phyloP scores from a whole-genome alignment of 495 filamentous ascomycete genomes.

The Margaritispora aquatica region DNA sequence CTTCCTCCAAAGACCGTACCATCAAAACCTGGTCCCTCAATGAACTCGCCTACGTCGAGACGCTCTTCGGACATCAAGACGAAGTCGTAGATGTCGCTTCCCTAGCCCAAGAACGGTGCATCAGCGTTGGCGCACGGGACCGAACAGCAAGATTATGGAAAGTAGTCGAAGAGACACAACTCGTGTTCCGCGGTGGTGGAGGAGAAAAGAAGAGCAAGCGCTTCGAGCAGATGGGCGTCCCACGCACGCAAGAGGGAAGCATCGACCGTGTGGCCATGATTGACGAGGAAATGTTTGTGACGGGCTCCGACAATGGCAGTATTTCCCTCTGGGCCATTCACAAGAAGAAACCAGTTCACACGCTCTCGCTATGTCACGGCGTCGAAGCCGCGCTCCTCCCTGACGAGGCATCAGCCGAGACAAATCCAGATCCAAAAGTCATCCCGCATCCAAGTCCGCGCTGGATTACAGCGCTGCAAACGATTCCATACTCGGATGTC shows the following conservation, averaged over 20 bases:
- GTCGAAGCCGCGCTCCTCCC: conserved; percentile 59
- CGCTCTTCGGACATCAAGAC: conserved; percentile 93
- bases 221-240: conserved; percentile 6
- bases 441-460: conserved; percentile 63
- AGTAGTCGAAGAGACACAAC: conserved; percentile 87
- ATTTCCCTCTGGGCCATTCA: conserved; percentile 83
- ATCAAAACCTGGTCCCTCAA: conserved; percentile 75
- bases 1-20: conserved; percentile 79
- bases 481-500: conserved; percentile 81
- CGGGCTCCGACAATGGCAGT: conserved; percentile 82
- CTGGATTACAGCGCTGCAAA: conserved; percentile 84
- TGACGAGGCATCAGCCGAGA: conserved; percentile 65
- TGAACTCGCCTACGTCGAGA: conserved; percentile 86
- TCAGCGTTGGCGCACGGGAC: conserved; percentile 85
- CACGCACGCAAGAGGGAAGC: conserved; percentile 64
- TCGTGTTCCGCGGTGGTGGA: conserved; percentile 84
- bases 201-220: conserved; percentile 47
- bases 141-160: conserved; percentile 96
- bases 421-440: conserved; percentile 44
- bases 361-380: conserved; percentile 75
- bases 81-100: conserved; percentile 77
- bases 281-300: conserved; percentile 86
- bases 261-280: conserved; percentile 87
- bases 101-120: conserved; percentile 76
- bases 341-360: conserved; percentile 92